Evolutionary conservation across 305 asterid species (phyloP).

Genomic region (Solanum hybrid): DNA sequence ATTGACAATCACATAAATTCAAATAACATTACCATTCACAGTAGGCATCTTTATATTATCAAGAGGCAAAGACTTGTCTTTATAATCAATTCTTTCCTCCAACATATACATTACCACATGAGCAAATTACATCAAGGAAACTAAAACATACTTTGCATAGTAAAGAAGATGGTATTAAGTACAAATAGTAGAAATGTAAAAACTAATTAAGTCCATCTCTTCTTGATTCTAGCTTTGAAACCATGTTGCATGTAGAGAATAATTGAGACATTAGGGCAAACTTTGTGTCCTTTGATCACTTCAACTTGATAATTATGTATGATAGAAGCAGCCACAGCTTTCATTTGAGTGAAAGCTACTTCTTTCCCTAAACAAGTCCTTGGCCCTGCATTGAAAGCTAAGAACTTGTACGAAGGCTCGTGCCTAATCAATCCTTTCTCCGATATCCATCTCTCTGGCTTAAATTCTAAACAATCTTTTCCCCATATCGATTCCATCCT

Average conservation of each 20-base stretch:
- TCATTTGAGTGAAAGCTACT: slow-evolving; percentile 21
- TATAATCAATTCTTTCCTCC: neutral
- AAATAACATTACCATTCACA: neutral
- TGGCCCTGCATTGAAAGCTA: slow-evolving; percentile 63
- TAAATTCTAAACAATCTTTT: slow-evolving; percentile 38
- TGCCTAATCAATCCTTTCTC: slow-evolving; percentile 40
- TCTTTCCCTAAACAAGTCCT: slow-evolving; percentile 30
- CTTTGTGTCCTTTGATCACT: slow-evolving; percentile 31
- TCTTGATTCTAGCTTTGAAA: slow-evolving; percentile 37
- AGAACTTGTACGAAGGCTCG: slow-evolving; percentile 59
- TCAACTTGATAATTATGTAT: slow-evolving; percentile 16
- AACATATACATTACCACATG: neutral
- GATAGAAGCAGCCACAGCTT: slow-evolving; percentile 20
- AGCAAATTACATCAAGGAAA: neutral
- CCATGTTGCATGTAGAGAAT: slow-evolving; percentile 54
- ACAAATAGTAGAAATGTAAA: neutral
- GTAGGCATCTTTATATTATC: neutral
- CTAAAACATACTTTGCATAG: neutral
- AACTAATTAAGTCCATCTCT: slow-evolving; percentile 18
- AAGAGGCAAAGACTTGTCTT: neutral
- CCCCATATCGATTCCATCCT: slow-evolving; percentile 42
- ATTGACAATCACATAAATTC: neutral
- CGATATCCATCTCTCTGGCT: slow-evolving; percentile 61
- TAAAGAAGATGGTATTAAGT: neutral
- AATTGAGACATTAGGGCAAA: slow-evolving; percentile 43